phyloP scores from a whole-genome alignment of 768 basidiomycete genomes.

The Tricholoma sp. region DNA sequence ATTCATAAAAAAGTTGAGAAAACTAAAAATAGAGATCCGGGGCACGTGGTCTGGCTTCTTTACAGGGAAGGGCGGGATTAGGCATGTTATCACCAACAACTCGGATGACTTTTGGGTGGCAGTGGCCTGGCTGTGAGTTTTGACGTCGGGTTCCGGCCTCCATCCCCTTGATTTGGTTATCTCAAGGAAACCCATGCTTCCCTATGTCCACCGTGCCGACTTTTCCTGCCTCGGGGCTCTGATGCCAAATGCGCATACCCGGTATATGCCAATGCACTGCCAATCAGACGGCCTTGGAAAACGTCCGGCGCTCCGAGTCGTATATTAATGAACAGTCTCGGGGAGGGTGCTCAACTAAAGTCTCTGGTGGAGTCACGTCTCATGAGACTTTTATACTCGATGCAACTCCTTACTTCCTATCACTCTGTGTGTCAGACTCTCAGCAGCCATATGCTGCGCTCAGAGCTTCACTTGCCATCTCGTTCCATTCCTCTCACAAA shows the following conservation, averaged over 20 bases:
- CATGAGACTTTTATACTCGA: conserved; percentile 21
- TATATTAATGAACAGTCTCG: conserved; percentile 32
- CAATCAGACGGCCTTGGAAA: conserved; percentile 40
- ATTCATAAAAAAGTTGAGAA: not conserved
- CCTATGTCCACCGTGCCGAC: conserved; percentile 5
- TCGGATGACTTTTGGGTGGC: not conserved
- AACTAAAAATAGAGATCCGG: conserved; percentile 6
- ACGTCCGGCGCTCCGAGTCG: conserved; percentile 34
- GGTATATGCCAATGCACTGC: conserved; percentile 39
- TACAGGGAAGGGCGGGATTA: not conserved
- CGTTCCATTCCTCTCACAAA: conserved; percentile 20
- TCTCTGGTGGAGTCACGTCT: conserved; percentile 15
- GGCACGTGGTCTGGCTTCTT: conserved; percentile 10
- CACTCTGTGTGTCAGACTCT: conserved; percentile 35
- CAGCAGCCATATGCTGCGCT: conserved; percentile 30
- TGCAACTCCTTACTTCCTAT: conserved; percentile 28
- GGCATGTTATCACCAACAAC: conserved; percentile 1
- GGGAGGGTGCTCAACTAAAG: conserved; percentile 14
- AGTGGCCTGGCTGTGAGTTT: conserved; percentile 13
- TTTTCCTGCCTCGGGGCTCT: conserved; percentile 31
- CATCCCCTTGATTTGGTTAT: conserved; percentile 27
- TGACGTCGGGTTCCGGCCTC: conserved; percentile 7
- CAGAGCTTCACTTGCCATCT: conserved; percentile 28
- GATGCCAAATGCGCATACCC: conserved; percentile 40
- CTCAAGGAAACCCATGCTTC: conserved; percentile 25